These are phyloP conservation scores for Emergomyces pasteurianus DNA, from an alignment of 2,329 filamentous ascomycete species.

Conservation along the genomic window DNA sequence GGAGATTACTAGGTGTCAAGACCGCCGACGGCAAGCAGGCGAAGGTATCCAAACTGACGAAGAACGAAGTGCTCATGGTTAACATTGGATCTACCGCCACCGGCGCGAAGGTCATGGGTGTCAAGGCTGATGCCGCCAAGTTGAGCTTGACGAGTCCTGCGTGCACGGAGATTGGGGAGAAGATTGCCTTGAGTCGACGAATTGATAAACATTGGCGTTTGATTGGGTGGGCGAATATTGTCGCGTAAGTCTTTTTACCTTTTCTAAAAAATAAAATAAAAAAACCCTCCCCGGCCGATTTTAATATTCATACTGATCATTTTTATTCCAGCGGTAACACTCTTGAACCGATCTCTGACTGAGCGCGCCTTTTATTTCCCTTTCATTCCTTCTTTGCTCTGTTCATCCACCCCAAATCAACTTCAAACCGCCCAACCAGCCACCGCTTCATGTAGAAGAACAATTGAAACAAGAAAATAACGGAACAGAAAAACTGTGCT, in stretches of 20 bases:
- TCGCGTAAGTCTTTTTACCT: constrained; percentile 40
- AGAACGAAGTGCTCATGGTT: constrained; percentile 99
- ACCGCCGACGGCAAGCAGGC: constrained; percentile 98
- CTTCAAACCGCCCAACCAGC: background rate
- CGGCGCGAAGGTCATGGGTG: constrained; percentile 90
- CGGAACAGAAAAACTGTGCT: background rate
- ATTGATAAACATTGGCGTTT: constrained; percentile 99
- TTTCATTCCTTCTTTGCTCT: background rate
- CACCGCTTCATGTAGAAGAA: background rate
- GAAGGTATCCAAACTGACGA: constrained; percentile 94
- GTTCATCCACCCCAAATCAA: background rate
- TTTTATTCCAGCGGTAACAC: constrained; percentile 31
- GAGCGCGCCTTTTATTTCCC: constrained; percentile 12
- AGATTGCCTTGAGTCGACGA: constrained; percentile 89
- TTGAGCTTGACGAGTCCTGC: constrained; percentile 84
- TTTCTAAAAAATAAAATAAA: no score
- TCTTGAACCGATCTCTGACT: constrained; percentile 33
- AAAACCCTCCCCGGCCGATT: background rate
- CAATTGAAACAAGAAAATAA: background rate
- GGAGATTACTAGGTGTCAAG: constrained; percentile 88
- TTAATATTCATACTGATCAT: constrained; percentile 6
- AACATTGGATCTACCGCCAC: constrained; percentile 98
- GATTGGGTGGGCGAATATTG: constrained; percentile 80
- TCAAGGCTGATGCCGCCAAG: constrained; percentile 96
- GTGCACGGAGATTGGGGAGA: constrained; percentile 95